These are phyloP conservation scores for Schwanniomyces etchellsii DNA, from an alignment of 1,139 yeast species.

Conservation along the genomic window DNA sequence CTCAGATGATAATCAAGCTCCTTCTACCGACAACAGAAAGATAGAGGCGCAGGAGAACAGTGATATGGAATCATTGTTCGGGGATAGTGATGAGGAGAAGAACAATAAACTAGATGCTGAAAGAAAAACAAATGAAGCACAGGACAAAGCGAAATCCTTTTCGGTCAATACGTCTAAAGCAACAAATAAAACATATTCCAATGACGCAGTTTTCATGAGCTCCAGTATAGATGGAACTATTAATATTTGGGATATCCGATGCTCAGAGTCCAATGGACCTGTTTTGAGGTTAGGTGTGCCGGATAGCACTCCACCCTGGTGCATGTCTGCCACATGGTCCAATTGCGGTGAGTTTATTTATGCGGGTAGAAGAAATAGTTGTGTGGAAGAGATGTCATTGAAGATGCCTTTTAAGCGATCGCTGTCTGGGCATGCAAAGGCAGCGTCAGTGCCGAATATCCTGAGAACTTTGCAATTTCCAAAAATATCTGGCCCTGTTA, in stretches of 20 bases:
- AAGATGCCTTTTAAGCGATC: conserved; percentile 46
- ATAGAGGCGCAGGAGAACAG: conserved; percentile 37
- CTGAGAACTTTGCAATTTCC: conserved; percentile 69
- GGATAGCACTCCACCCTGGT: conserved; percentile 85
- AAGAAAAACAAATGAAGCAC: conserved; percentile 17
- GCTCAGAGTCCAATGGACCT: conserved; percentile 25
- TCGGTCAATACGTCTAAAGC: conserved; percentile 7
- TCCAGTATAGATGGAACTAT: conserved; percentile 83
- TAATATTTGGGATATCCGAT: conserved; percentile 77
- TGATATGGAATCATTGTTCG: conserved; percentile 76
- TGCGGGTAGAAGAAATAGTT: conserved; percentile 85
- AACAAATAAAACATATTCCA: conserved; percentile 24
- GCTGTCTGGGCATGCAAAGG: conserved; percentile 12
- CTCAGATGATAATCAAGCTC: conserved; percentile 9
- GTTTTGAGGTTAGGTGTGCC: conserved; percentile 54
- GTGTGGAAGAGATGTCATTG: conserved; percentile 80
- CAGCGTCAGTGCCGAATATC: conserved; percentile 39
- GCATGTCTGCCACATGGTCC: conserved; percentile 91
- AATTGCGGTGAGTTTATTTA: conserved; percentile 71
- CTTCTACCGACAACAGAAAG: too few species aligned
- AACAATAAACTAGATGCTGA: conserved; percentile 10
- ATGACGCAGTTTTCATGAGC: conserved; percentile 64
- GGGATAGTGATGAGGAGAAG: conserved; percentile 57
- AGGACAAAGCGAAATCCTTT: conserved; percentile 12
- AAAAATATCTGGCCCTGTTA: conserved; percentile 85